Evolutionary conservation across 805 yeast species (phyloP).

Genomic region (Starmerella vaccinii): DNA sequence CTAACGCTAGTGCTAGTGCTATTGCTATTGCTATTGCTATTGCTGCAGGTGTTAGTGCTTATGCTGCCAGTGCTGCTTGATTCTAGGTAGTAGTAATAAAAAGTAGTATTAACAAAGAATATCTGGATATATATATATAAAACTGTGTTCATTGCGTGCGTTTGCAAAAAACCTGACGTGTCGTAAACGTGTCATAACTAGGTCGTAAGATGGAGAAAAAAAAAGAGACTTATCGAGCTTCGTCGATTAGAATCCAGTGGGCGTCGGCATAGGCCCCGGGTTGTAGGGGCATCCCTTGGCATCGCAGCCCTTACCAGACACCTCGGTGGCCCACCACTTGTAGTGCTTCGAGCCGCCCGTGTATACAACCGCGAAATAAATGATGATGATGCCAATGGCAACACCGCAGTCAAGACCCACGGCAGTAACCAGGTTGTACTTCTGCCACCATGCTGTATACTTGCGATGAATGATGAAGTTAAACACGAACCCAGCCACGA

Average conservation of each 20-base stretch:
- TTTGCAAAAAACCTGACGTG: too few relatives aligned
- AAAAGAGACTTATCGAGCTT: too few relatives aligned
- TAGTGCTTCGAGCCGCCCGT: conserved; percentile 33
- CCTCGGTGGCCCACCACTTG: conserved; percentile 60
- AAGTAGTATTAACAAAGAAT: too few relatives aligned
- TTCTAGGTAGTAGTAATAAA: too few relatives aligned
- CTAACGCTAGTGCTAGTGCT: too few relatives aligned
- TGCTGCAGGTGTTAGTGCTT: too few relatives aligned
- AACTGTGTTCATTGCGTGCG: too few relatives aligned
- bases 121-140: too few relatives aligned
- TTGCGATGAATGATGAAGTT: conserved; percentile 46
- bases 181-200: too few relatives aligned
- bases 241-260: conserved; percentile 4
- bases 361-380: conserved; percentile 38
- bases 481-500: conserved; percentile 44
- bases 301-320: conserved; percentile 20
- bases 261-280: conserved; percentile 7
- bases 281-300: conserved; percentile 17
- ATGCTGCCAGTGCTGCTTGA: too few relatives aligned
- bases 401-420: conserved; percentile 61
- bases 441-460: conserved; percentile 50
- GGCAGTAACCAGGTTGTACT: conserved; percentile 44
- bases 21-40: too few relatives aligned
- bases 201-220: too few relatives aligned
- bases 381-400: conserved; percentile 51